phyloP scores from a whole-genome alignment of 2,329 filamentous ascomycete genomes.

The Penicillium sp. region DNA sequence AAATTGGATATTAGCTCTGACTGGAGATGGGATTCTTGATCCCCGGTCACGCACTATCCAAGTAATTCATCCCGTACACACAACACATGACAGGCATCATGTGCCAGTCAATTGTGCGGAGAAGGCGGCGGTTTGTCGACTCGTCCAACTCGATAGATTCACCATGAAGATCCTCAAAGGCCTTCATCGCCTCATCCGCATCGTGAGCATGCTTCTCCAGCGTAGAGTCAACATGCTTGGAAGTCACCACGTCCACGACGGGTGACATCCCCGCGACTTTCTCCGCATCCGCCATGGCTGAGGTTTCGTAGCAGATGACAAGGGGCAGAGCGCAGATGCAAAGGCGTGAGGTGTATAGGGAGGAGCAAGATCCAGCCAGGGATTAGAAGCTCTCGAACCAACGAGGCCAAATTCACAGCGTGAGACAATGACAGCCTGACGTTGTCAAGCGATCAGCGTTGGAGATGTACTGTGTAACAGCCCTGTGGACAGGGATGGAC shows the following conservation, averaged over 20 bases:
- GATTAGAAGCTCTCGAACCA: too few species aligned
- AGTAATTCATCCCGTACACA: conserved; percentile 54
- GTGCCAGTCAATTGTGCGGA: conserved; percentile 58
- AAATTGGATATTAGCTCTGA: neutral
- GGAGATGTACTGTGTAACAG: neutral
- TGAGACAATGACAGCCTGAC: too few species aligned
- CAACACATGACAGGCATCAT: conserved; percentile 56
- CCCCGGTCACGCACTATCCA: conserved; percentile 39
- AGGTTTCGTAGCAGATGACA: too few species aligned
- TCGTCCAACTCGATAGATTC: conserved; percentile 50
- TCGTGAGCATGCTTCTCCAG: conserved; percentile 51
- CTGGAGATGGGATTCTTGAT: neutral
- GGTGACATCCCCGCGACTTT: conserved; percentile 32
- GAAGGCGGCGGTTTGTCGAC: conserved; percentile 52
- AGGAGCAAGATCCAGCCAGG: neutral
- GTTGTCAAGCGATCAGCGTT: too few species aligned
- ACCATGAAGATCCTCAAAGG: conserved; percentile 45
- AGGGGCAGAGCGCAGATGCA: neutral
- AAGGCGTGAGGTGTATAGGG: neutral
- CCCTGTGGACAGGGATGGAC: too few species aligned
- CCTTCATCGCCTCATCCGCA: conserved; percentile 57
- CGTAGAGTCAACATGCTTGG: conserved; percentile 23
- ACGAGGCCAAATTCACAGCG: neutral
- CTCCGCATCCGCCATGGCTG: conserved; percentile 30
- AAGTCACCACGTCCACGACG: conserved; percentile 18